Percentiles rank a stretch among this genome's conserved stretches.
These are phyloP conservation scores for Fraxinus dipetala DNA, from an alignment of 305 asterid species.

Conservation along the genomic window DNA sequence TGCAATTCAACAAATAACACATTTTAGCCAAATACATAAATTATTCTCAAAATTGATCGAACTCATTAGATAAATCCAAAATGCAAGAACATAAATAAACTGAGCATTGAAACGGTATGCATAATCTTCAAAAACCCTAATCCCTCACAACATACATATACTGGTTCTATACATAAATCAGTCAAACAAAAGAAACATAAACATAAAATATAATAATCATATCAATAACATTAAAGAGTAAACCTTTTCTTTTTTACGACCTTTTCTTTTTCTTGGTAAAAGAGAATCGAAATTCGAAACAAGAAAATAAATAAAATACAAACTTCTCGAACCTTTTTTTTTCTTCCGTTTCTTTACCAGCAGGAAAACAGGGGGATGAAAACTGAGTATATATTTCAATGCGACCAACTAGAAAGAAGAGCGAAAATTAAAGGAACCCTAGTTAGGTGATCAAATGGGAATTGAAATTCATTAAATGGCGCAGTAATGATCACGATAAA, in stretches of 20 bases:
- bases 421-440: not conserved
- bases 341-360: not conserved
- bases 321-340: not conserved
- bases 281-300: not conserved
- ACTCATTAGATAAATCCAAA: not conserved
- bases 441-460: not conserved
- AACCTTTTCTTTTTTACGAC: not conserved
- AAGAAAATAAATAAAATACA: slow-evolving; percentile 8
- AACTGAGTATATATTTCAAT: slow-evolving; percentile 15
- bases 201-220: not conserved
- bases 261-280: not conserved
- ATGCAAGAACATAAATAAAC: slow-evolving; percentile 8
- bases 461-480: slow-evolving; percentile 7
- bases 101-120: not conserved
- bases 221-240: not conserved
- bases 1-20: not conserved
- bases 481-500: not conserved
- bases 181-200: not conserved
- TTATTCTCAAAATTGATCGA: not conserved
- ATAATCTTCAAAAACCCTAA: slow-evolving; percentile 23
- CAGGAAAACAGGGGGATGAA: not conserved
- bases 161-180: not conserved
- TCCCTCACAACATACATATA: not conserved
- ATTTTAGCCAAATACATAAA: not conserved
- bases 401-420: not conserved